phyloP scores from a whole-genome alignment of 1,139 yeast genomes.

The Protomyces inouyei region DNA sequence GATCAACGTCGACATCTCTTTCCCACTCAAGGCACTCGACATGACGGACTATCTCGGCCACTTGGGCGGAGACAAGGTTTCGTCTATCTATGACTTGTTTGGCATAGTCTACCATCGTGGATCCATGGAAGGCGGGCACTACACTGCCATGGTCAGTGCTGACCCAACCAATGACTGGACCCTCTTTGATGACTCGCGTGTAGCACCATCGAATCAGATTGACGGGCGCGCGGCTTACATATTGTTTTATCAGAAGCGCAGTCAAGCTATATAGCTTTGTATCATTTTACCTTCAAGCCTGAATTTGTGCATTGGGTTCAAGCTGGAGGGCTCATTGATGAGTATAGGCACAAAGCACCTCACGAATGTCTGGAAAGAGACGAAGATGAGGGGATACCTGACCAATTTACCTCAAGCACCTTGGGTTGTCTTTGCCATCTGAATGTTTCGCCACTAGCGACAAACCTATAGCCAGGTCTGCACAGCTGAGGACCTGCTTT shows the following conservation, averaged over 20 bases:
- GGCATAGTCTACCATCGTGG: slow-evolving; percentile 92
- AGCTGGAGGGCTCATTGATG: no score
- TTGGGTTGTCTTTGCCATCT: no score
- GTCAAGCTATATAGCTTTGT: background rate
- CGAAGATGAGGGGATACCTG: no score
- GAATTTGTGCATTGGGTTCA: no score
- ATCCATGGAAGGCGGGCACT: slow-evolving; percentile 79
- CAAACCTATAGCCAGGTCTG: no score
- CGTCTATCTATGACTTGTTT: slow-evolving; percentile 64
- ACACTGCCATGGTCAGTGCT: slow-evolving; percentile 76
- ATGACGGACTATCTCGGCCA: slow-evolving; percentile 77
- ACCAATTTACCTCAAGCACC: no score
- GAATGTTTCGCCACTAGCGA: no score
- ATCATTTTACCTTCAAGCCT: background rate
- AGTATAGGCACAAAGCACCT: no score
- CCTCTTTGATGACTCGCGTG: slow-evolving; percentile 67
- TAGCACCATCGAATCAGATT: slow-evolving; percentile 34
- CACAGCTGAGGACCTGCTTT: no score
- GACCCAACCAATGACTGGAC: slow-evolving; percentile 59
- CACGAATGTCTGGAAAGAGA: no score
- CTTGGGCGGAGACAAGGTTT: background rate
- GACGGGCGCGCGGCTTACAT: slow-evolving; percentile 20
- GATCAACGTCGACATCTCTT: slow-evolving; percentile 57
- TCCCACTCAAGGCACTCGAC: slow-evolving; percentile 57
- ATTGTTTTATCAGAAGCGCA: slow-evolving; percentile 17